Conservation (phyloP, 768 basidiomycete genomes). For the Phlebiopsis gigantea region DNA sequence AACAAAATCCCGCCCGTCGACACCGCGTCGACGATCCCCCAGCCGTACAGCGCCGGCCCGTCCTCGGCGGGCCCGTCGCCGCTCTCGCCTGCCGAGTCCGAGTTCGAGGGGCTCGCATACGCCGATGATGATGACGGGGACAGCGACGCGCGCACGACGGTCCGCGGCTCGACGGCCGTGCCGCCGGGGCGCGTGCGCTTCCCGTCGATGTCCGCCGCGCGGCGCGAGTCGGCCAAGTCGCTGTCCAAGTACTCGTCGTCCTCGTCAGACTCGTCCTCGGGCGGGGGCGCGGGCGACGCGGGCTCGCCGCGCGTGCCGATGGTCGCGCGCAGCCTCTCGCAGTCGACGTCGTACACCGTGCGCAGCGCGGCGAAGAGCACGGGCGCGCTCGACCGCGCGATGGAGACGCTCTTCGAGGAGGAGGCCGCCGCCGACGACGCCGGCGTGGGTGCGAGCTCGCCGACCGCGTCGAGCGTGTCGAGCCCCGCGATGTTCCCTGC, state of each 20-base stretch:
- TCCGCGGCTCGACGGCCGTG: background rate
- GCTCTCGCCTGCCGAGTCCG: constrained; percentile 22
- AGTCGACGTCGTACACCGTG: constrained; percentile 24
- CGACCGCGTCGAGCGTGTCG: constrained; percentile 29
- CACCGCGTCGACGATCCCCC: constrained; percentile 4
- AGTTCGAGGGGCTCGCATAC: constrained; percentile 33
- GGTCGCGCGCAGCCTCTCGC: constrained; percentile 22
- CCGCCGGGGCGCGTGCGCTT: constrained; percentile 28
- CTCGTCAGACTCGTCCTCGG: constrained; percentile 9
- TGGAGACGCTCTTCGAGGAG: constrained; percentile 49
- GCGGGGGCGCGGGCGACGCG: background rate
- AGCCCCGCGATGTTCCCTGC: constrained; percentile 25
- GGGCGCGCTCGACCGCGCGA: constrained; percentile 41
- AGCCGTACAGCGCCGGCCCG: constrained; percentile 14
- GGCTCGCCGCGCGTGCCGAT: constrained; percentile 21
- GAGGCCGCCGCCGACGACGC: constrained; percentile 21
- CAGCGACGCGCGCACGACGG: constrained; percentile 19
- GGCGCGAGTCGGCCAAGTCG: constrained; percentile 11
- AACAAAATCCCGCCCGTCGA: constrained; percentile 22
- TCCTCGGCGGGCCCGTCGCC: constrained; percentile 9
- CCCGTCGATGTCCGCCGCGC: constrained; percentile 24
- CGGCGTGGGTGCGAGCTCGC: too few relatives aligned
- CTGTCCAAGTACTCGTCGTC: constrained; percentile 19
- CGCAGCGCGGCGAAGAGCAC: constrained; percentile 25
- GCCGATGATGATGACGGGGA: constrained; percentile 29